These are phyloP conservation scores for Phialocephala subalpina DNA, from an alignment of 2,329 filamentous ascomycete genomes.

Conservation along the genomic window DNA sequence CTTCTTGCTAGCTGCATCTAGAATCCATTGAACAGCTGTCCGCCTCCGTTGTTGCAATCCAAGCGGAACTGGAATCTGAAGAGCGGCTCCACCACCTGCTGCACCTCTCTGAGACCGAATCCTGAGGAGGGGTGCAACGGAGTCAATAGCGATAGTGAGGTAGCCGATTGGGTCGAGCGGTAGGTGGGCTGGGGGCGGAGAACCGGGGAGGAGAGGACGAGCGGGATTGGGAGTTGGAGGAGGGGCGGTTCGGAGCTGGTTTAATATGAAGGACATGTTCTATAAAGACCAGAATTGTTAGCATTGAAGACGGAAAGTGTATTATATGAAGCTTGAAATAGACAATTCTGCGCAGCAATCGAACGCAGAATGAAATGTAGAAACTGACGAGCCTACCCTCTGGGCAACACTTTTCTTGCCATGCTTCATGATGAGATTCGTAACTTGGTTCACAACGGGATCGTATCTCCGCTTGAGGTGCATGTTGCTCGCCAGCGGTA, in stretches of 20 bases:
- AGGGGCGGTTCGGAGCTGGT: constrained; percentile 82
- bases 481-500: constrained; percentile 66
- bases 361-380: constrained; percentile 35
- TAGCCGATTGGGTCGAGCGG: constrained; percentile 91
- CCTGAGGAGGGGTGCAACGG: constrained; percentile 86
- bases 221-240: constrained; percentile 78
- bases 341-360: constrained; percentile 29
- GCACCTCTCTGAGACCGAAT: constrained; percentile 79
- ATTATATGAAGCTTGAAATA: background rate
- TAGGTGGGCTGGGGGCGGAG: constrained; percentile 79
- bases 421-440: constrained; percentile 88
- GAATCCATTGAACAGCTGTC: constrained; percentile 86
- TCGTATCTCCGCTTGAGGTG: constrained; percentile 86
- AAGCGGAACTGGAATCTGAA: constrained; percentile 85
- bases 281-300: constrained; percentile 47
- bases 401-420: constrained; percentile 93
- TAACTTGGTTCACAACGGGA: constrained; percentile 84
- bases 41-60: constrained; percentile 78
- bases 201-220: constrained; percentile 76
- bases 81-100: constrained; percentile 83
- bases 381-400: constrained; percentile 62
- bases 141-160: constrained; percentile 90
- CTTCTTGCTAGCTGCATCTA: constrained; percentile 83
- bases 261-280: constrained; percentile 87
- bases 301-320: constrained; percentile 15